These are phyloP conservation scores for Cercophora sp. DNA, from an alignment of 495 filamentous ascomycete species.

Conservation along the genomic window DNA sequence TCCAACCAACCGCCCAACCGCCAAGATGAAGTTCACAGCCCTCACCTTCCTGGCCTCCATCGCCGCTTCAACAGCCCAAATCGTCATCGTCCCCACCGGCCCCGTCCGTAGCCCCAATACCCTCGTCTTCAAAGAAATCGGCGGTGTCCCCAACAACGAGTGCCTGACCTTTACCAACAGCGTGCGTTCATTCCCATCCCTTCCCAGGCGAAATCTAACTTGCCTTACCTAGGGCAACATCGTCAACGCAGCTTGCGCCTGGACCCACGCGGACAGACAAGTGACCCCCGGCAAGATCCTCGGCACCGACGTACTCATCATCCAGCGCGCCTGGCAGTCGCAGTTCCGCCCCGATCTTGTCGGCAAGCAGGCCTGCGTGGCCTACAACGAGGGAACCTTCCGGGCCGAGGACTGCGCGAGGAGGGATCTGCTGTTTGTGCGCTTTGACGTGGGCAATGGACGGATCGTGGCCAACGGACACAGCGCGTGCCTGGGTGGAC, in stretches of 20 bases:
- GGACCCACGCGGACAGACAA: constrained; percentile 29
- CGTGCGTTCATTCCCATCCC: constrained; percentile 12
- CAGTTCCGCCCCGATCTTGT: constrained; percentile 30
- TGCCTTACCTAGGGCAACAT: constrained; percentile 25
- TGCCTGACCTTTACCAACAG: constrained; percentile 35
- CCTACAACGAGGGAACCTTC: constrained; percentile 27
- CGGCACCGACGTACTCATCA: constrained; percentile 20
- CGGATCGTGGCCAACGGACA: constrained; percentile 19
- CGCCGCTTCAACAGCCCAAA: constrained; percentile 11
- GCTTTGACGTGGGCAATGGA: constrained; percentile 21
- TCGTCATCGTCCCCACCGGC: constrained; percentile 10
- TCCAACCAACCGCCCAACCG: neutral
- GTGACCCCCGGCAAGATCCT: constrained; percentile 27
- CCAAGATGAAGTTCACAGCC: constrained; percentile 20
- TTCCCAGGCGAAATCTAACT: neutral
- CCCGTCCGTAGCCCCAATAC: constrained; percentile 16
- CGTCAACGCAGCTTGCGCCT: constrained; percentile 31
- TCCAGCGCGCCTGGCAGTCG: constrained; percentile 22
- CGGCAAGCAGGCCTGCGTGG: constrained; percentile 27
- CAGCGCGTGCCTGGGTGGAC: constrained; percentile 28
- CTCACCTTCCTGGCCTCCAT: constrained; percentile 8
- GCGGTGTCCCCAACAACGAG: constrained; percentile 29
- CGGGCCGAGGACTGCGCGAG: constrained; percentile 24
- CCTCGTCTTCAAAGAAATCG: constrained; percentile 28
- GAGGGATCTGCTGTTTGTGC: constrained; percentile 16